Conservation (phyloP, 2,329 filamentous ascomycete species). For the Arthrobotrys musiformis region DNA sequence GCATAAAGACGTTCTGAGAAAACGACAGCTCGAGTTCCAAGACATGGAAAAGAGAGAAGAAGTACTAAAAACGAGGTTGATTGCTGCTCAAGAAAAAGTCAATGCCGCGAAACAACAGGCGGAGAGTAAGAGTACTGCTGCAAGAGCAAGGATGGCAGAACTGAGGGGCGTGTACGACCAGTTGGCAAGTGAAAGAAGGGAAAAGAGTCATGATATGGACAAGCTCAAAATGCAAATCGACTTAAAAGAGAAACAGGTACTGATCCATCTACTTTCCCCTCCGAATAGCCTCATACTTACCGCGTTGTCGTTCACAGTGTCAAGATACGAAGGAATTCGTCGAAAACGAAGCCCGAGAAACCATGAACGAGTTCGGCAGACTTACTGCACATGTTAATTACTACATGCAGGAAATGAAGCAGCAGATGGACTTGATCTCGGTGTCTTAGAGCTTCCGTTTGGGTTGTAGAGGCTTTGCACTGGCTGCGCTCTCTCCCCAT, state of each 20-base stretch:
- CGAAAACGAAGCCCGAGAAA: slow-evolving; percentile 88
- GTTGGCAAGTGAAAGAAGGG: slow-evolving; percentile 83
- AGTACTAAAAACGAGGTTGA: slow-evolving; percentile 81
- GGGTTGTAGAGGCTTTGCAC: not conserved
- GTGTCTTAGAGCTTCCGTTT: slow-evolving; percentile 34
- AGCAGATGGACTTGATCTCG: slow-evolving; percentile 70
- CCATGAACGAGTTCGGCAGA: slow-evolving; percentile 95
- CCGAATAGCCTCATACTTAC: slow-evolving; percentile 55
- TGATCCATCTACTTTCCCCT: slow-evolving; percentile 56
- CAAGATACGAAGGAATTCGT: slow-evolving; percentile 97
- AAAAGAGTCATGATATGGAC: slow-evolving; percentile 93
- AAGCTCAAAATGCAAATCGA: slow-evolving; percentile 91
- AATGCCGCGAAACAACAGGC: slow-evolving; percentile 84
- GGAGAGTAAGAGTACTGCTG: slow-evolving; percentile 80
- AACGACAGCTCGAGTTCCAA: slow-evolving; percentile 86
- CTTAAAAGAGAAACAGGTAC: slow-evolving; percentile 97
- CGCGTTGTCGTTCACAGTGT: slow-evolving; percentile 72
- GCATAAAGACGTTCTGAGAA: slow-evolving; percentile 86
- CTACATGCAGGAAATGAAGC: slow-evolving; percentile 99
- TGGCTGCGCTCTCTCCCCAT: not conserved
- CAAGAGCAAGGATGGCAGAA: slow-evolving; percentile 90
- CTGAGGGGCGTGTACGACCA: slow-evolving; percentile 80
- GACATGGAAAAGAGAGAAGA: slow-evolving; percentile 91
- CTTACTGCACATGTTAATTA: slow-evolving; percentile 96
- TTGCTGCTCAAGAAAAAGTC: slow-evolving; percentile 86